A percentile compares a stretch with the other conserved stretches of the same genome.
Conservation (phyloP, 371 early-diverging fungal genomes). For the Dinochytrium kinnereticum region DNA sequence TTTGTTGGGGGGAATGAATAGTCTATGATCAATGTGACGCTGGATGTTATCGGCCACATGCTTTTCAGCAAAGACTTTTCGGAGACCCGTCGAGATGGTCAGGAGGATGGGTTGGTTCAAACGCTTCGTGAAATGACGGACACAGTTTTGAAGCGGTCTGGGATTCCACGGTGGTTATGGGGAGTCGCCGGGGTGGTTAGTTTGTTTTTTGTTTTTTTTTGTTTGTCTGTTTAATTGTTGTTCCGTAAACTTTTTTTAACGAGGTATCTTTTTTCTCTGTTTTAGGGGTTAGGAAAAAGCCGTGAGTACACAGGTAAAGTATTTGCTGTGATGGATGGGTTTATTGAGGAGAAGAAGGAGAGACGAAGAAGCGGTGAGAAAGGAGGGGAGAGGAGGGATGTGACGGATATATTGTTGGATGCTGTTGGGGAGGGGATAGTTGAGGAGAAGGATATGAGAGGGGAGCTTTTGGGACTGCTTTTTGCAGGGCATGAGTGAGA, state of each 20-base stretch:
- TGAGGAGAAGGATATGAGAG: not conserved
- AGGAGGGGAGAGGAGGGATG: not conserved
- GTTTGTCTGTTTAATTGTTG: not conserved
- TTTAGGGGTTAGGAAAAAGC: not conserved
- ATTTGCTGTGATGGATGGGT: not conserved
- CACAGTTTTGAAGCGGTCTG: not conserved
- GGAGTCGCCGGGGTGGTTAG: not conserved
- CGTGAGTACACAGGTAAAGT: not conserved
- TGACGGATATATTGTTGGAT: not conserved
- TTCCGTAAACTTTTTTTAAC: not conserved
- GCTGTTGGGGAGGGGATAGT: not conserved
- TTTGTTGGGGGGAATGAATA: too few species aligned
- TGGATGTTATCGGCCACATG: constrained; percentile 10
- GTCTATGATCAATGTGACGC: not conserved
- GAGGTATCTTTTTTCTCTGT: not conserved
- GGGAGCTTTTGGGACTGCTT: not conserved
- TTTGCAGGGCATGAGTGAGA: constrained; percentile 6
- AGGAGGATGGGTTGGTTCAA: not conserved
- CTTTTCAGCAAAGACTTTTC: not conserved
- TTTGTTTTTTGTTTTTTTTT: not conserved
- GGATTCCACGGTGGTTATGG: constrained; percentile 2
- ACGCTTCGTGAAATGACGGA: not conserved
- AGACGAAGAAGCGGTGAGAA: too few species aligned
- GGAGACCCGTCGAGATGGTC: not conserved
- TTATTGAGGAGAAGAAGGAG: not conserved